Base-by-base conservation (phyloP, 2,329 filamentous ascomycete genomes). In the Xylaria sp. region DNA sequence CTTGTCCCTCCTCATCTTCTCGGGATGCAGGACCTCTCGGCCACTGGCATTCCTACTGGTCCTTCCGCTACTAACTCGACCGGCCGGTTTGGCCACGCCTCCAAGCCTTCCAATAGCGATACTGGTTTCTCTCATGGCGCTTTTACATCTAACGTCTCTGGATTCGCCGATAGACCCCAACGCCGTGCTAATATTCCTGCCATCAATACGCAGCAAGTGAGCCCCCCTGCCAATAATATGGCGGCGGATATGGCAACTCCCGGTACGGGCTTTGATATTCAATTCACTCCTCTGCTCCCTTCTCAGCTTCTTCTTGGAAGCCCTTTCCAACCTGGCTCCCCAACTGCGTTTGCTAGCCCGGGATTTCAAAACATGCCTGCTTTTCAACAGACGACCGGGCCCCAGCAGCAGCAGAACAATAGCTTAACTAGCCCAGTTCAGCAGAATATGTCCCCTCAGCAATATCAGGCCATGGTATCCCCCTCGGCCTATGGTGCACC, bases 321-420 rank as follows among this genome's bases (percentile, higher is more conserved):
- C 80, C 96, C 96, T 20, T 98, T 98, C 82, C 96, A 98, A 81
- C 94, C 96, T 15, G 96, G 94, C 47, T 97, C 93, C 5, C 95
- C 95, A 3, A 92, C 91, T 38, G 90, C 92, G 42, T 98, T 97
- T 81, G 89, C 90, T 68, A 97, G 92, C 72, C 92, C 94, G 44
- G 94, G 97, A 79, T 99, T 97, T 80, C 91, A 96, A 79, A 94
- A 87, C 78, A 90, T 96, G 78, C 87, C 90, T 66, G 88, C 85
- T 69, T 97, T 96, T 81, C 87, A 94, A 74, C 85, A 87, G 76
- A 78, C 80, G 49, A 75, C 73, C 22, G 69, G 76, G 20, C 79
- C 82, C 5, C 63, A 78, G 56, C 67, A 69, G 20, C 78, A 79
- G 33, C 77, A 78, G 56, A 75, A 84, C 68, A 89, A 87, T 71